Percentiles rank a stretch among this genome's conserved stretches.
These are phyloP conservation scores for Ogataea degrootiae DNA, from an alignment of 805 yeast species.

Conservation along the genomic window DNA sequence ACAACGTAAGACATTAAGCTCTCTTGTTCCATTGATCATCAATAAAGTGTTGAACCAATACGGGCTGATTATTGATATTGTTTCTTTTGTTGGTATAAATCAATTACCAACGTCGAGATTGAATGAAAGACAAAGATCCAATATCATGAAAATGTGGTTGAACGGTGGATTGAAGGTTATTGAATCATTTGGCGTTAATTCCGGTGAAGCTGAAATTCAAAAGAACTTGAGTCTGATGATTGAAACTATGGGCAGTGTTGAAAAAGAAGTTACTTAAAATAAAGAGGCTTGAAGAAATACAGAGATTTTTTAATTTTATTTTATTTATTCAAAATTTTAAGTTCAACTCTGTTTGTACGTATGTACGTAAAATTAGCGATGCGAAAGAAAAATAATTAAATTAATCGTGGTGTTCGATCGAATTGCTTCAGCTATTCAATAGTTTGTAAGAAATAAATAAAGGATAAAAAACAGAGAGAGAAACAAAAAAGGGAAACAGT, in stretches of 20 bases:
- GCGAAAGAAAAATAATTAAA: too few relatives aligned
- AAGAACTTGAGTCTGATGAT: slow-evolving; percentile 55
- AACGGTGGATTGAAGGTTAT: slow-evolving; percentile 37
- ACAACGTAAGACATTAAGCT: slow-evolving; percentile 37
- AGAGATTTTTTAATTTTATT: too few relatives aligned
- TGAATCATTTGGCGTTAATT: slow-evolving; percentile 52
- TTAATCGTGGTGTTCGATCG: too few relatives aligned
- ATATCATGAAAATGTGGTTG: slow-evolving; percentile 55
- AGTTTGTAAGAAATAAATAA: too few relatives aligned
- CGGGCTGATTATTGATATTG: slow-evolving; percentile 76
- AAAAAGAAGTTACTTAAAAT: neutral
- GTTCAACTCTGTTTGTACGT: too few relatives aligned
- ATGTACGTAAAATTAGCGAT: too few relatives aligned
- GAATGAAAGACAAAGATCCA: slow-evolving; percentile 72
- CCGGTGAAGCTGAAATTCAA: slow-evolving; percentile 62
- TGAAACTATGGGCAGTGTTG: slow-evolving; percentile 9
- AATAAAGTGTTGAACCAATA: slow-evolving; percentile 75
- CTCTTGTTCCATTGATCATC: slow-evolving; percentile 79
- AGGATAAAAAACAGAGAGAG: neutral
- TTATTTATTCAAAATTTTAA: too few relatives aligned
- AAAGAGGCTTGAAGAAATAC: too few relatives aligned
- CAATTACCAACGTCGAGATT: slow-evolving; percentile 66
- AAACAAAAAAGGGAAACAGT: neutral
- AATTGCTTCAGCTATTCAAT: too few relatives aligned
- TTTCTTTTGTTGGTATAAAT: slow-evolving; percentile 67